Percentiles rank a stretch among this genome's conserved stretches.
phyloP scores from a whole-genome alignment of 2,329 filamentous ascomycete genomes.

The Penicillium hesseltinei region DNA sequence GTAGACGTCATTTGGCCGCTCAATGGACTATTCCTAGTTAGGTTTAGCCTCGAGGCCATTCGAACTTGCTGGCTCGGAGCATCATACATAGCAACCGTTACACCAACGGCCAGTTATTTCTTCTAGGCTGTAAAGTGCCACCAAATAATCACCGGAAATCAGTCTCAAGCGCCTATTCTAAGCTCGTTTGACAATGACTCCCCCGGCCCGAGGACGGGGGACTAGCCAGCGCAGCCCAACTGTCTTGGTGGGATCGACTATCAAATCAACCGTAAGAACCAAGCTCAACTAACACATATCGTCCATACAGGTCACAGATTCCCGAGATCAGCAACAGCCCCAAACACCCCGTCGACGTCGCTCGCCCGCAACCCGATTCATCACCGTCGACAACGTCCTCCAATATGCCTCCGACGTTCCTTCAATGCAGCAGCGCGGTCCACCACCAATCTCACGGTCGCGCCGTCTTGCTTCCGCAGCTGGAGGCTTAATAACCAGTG shows the following conservation, averaged over 20 bases:
- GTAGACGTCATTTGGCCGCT: conserved; percentile 4
- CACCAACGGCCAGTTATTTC: neutral
- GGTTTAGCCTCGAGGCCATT: conserved; percentile 1
- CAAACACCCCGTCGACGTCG: conserved; percentile 30
- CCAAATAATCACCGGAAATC: neutral
- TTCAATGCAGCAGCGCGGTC: conserved; percentile 81
- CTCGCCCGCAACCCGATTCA: conserved; percentile 63
- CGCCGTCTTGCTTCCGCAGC: conserved; percentile 35
- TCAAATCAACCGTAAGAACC: neutral
- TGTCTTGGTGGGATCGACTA: conserved; percentile 39
- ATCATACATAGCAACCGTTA: conserved; percentile 1
- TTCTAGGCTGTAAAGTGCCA: neutral
- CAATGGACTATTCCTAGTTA: conserved; percentile 3
- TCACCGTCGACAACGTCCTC: conserved; percentile 89
- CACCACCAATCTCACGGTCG: conserved; percentile 45
- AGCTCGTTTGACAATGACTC: conserved; percentile 25
- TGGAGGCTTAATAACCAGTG: conserved; percentile 37
- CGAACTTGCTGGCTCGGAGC: conserved; percentile 9
- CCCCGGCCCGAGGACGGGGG: conserved; percentile 30
- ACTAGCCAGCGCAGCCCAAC: conserved; percentile 45
- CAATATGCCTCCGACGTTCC: conserved; percentile 94
- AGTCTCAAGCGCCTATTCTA: neutral
- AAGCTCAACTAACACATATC: conserved; percentile 14
- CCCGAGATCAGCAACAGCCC: conserved; percentile 40
- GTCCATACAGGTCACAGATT: conserved; percentile 42